Evolutionary conservation across 208 protist species (phyloP), one percentile per base, ranked within the genome.

Genomic region (Lotmaria passim): DNA sequence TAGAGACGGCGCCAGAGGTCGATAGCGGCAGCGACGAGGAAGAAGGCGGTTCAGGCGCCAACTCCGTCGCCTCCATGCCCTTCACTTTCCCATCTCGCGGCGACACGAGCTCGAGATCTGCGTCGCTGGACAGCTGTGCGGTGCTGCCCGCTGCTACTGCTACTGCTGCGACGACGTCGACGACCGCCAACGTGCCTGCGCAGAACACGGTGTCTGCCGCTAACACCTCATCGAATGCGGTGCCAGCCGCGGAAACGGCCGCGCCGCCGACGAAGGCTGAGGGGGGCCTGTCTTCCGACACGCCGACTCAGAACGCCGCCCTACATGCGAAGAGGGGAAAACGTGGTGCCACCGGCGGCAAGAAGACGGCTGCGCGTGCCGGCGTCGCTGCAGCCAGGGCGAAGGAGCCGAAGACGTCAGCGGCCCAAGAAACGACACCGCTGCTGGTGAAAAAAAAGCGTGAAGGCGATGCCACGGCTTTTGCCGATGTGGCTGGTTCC

Each of bases 101-200:
- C 23, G 63, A 44, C 21, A n/a, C 3, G 17, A 33, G 10, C 2
- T 55, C 61, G 55, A 30, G 53, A 4, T 62, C 53, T 19, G 57
- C 61, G 7, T 75, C 69, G 41, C 69, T 75, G 24, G 69, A 75
- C 55, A 75, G 69, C 36, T 17, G 19, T 1, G 39, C 59, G 7
- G 41, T 30, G 28, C 34, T 44, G 4, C 7, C 41, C 1, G 3
- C 14, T 2, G 11, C 59, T 3, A 14, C 50, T 0, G 31, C 17
- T 2, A 7, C 60, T n/a, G 3, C 28, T 23, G 34, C 30, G 4
- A 7, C 47, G 15, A 50, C 39, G 6, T 14, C 19, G 0, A 21
- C 11, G 2, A 50, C 41, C 23, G 23, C 4, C 15, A 21, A 3
- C 2, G 24, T 14, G 0, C n/a, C 24, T 53, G 6, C 47, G n/a